A percentile compares a stretch with the other conserved stretches of the same genome.
Conservation (phyloP, 2,329 filamentous ascomycete species). For the Aureobasidium sp. region DNA sequence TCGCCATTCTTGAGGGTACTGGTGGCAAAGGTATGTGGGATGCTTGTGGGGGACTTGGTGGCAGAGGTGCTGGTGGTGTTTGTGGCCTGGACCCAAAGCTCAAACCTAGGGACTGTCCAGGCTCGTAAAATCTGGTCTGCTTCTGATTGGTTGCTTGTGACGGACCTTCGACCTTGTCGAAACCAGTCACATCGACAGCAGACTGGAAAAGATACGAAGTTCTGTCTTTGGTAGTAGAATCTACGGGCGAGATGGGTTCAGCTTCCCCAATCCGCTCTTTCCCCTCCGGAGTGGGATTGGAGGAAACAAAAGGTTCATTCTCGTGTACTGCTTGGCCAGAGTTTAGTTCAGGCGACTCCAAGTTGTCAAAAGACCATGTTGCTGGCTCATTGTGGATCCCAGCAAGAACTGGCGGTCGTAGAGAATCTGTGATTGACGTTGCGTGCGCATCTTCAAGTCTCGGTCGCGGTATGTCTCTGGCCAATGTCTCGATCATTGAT, state of each 20-base stretch:
- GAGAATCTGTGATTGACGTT: not conserved
- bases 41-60: not conserved
- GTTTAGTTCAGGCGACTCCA: not conserved
- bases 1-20: not conserved
- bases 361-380: constrained; percentile 8
- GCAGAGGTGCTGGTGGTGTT: not conserved
- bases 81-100: not conserved
- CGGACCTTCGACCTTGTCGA: not conserved
- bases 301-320: not conserved
- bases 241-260: constrained; percentile 27
- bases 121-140: not conserved
- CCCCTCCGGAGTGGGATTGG: not conserved
- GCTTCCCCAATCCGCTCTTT: not conserved
- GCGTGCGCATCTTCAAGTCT: not conserved
- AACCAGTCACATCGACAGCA: constrained; percentile 23
- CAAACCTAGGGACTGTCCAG: not conserved
- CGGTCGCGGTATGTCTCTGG: not conserved
- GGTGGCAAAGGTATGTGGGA: not conserved
- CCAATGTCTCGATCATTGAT: not conserved
- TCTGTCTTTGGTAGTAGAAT: constrained; percentile 36
- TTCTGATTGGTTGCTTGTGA: not conserved
- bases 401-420: not conserved
- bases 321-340: not conserved
- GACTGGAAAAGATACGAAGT: constrained; percentile 39
- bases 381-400: not conserved